These are phyloP conservation scores for Myxozyma neglecta DNA, from an alignment of 805 yeast genomes.

Conservation along the genomic window DNA sequence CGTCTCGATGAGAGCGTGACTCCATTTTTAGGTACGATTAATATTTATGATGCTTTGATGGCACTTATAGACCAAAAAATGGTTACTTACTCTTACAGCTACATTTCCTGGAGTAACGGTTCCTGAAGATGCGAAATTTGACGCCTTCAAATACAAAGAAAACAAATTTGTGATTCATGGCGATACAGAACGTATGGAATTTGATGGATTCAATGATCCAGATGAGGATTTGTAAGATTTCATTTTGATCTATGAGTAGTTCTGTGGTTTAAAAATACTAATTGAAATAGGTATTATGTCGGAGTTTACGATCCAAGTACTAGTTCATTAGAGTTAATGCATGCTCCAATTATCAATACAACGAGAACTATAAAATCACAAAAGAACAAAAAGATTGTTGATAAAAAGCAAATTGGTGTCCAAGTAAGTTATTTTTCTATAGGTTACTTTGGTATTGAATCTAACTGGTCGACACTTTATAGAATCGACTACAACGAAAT, in stretches of 20 bases:
- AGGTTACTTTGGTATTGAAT: neutral
- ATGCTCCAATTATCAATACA: constrained; percentile 62
- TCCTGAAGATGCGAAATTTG: constrained; percentile 59
- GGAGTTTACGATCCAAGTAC: constrained; percentile 75
- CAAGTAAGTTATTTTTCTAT: constrained; percentile 34
- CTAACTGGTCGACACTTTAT: neutral
- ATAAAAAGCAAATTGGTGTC: constrained; percentile 55
- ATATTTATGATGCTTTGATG: neutral
- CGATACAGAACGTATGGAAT: constrained; percentile 69
- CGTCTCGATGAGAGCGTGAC: constrained; percentile 12
- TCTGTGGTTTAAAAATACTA: constrained; percentile 22
- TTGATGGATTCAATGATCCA: constrained; percentile 55
- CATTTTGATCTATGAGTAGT: neutral
- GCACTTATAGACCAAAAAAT: neutral
- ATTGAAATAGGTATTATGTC: constrained; percentile 55
- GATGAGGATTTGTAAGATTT: constrained; percentile 39
- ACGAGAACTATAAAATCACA: constrained; percentile 62
- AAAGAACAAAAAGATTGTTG: constrained; percentile 60
- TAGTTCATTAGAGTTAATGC: constrained; percentile 62
- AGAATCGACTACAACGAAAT: constrained; percentile 62
- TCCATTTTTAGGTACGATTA: constrained; percentile 22
- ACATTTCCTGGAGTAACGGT: constrained; percentile 72
- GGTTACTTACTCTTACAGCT: neutral
- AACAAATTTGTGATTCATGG: constrained; percentile 66
- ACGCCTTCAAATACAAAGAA: constrained; percentile 54